phyloP scores from a whole-genome alignment of 345 rosid species.

The Euphorbia tirucalli region DNA sequence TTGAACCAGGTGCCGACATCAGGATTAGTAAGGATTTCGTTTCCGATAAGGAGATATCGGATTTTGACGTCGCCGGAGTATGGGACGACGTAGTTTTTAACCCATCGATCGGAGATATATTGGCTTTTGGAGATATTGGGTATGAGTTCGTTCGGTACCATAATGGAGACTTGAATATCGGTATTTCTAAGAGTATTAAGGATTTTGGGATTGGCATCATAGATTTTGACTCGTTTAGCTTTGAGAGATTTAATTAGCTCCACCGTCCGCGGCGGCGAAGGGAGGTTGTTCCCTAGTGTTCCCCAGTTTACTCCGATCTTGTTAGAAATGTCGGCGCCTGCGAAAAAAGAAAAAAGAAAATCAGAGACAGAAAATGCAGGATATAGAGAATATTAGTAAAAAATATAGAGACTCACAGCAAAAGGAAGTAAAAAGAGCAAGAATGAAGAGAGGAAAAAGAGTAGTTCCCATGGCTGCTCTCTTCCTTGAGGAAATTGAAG shows the following conservation, averaged over 20 bases:
- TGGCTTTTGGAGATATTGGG: slow-evolving; percentile 43
- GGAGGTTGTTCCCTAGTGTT: slow-evolving; percentile 72
- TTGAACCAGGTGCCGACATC: slow-evolving; percentile 45
- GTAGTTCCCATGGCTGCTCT: background rate
- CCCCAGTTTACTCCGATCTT: slow-evolving; percentile 77
- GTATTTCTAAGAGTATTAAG: slow-evolving; percentile 51
- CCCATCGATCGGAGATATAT: slow-evolving; percentile 60
- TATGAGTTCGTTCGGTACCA: slow-evolving; percentile 66
- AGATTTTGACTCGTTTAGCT: slow-evolving; percentile 64
- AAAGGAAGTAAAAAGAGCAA: slow-evolving; percentile 11
- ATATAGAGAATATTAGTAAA: background rate
- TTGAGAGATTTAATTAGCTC: slow-evolving; percentile 49
- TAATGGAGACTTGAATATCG: slow-evolving; percentile 56
- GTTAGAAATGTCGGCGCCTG: slow-evolving; percentile 50
- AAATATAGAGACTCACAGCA: slow-evolving; percentile 10
- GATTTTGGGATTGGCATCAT: slow-evolving; percentile 65
- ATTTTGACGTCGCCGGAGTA: slow-evolving; percentile 59
- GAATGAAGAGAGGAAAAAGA: slow-evolving; percentile 1
- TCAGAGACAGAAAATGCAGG: background rate
- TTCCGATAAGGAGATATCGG: slow-evolving; percentile 85
- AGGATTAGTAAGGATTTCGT: slow-evolving; percentile 59
- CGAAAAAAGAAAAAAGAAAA: background rate
- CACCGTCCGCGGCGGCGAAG: slow-evolving; percentile 44
- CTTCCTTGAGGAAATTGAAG: background rate
- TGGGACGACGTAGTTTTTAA: slow-evolving; percentile 49